Percentiles rank a stretch among this genome's conserved stretches.
Evolutionary conservation across 1,284 basidiomycete genomes (phyloP).

Genomic region (Papiliotrema terrestris): DNA sequence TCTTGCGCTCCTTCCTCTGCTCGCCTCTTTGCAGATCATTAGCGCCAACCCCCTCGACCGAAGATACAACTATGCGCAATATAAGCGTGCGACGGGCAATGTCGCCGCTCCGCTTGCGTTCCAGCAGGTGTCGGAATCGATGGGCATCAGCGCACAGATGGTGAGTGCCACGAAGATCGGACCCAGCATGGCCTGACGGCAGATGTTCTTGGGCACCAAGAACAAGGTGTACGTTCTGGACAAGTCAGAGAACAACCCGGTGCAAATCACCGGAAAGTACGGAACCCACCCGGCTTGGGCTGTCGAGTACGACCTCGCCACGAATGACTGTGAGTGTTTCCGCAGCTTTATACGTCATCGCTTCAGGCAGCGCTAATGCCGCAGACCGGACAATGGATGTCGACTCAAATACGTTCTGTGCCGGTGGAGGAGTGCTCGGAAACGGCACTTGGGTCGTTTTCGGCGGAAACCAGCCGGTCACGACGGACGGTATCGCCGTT

Average conservation of each 20-base stretch:
- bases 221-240: constrained; percentile 54
- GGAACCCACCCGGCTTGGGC: constrained; percentile 50
- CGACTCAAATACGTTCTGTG: constrained; percentile 73
- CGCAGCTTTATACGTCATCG: too few species aligned
- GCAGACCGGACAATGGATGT: constrained; percentile 62
- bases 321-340: constrained; percentile 42
- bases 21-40: constrained; percentile 19
- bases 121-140: constrained; percentile 34
- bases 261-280: constrained; percentile 52
- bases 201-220: constrained; percentile 52
- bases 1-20: constrained; percentile 21
- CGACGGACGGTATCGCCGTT: constrained; percentile 40
- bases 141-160: constrained; percentile 48
- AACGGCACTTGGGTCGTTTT: constrained; percentile 55
- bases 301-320: constrained; percentile 51
- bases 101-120: constrained; percentile 32
- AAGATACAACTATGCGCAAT: constrained; percentile 1
- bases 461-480: constrained; percentile 63
- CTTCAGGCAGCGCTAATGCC: not conserved
- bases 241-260: constrained; percentile 57
- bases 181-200: not conserved
- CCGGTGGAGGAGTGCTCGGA: constrained; percentile 52
- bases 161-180: constrained; percentile 23
- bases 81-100: constrained; percentile 4
- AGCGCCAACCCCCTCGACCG: constrained; percentile 12